These are phyloP conservation scores for Aureobasidium sp. DNA, from an alignment of 2,329 filamentous ascomycete species.

Conservation along the genomic window DNA sequence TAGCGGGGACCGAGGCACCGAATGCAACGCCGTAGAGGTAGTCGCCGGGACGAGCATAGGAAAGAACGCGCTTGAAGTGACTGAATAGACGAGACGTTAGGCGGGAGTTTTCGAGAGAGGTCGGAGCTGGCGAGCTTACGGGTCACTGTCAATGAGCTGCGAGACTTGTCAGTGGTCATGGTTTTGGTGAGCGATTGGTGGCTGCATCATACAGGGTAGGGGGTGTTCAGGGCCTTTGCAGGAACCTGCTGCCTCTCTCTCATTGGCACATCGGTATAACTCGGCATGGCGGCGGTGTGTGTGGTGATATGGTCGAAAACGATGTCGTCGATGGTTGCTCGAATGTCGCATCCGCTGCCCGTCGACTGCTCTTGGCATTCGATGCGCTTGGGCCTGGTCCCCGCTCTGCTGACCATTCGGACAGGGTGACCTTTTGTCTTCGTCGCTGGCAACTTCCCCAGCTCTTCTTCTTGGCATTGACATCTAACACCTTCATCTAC, in stretches of 20 bases:
- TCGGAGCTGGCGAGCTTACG: slow-evolving; percentile 52
- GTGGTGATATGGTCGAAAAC: background rate
- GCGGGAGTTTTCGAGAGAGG: slow-evolving; percentile 8
- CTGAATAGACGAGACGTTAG: slow-evolving; percentile 37
- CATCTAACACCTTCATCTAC: background rate
- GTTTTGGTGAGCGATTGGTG: slow-evolving; percentile 11
- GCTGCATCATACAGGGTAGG: slow-evolving; percentile 67
- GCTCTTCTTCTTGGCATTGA: background rate
- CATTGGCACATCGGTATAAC: slow-evolving; percentile 10
- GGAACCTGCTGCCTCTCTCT: slow-evolving; percentile 36
- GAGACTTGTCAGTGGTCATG: slow-evolving; percentile 19
- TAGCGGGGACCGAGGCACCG: slow-evolving; percentile 61
- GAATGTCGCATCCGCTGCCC: slow-evolving; percentile 5
- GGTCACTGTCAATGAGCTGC: slow-evolving; percentile 98
- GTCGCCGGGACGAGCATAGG: slow-evolving; percentile 79
- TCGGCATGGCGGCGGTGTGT: slow-evolving; percentile 10
- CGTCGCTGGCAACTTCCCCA: too few species aligned
- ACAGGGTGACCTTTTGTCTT: background rate
- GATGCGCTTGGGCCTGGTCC: background rate
- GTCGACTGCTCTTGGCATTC: background rate
- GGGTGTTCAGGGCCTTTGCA: slow-evolving; percentile 69
- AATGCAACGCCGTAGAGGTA: slow-evolving; percentile 63
- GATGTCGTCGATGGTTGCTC: slow-evolving; percentile 2
- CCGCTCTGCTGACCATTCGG: background rate
- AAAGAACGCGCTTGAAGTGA: slow-evolving; percentile 81